Conservation (phyloP, 2,329 filamentous ascomycete genomes). For the Magnaporthiopsis rhizophila region DNA sequence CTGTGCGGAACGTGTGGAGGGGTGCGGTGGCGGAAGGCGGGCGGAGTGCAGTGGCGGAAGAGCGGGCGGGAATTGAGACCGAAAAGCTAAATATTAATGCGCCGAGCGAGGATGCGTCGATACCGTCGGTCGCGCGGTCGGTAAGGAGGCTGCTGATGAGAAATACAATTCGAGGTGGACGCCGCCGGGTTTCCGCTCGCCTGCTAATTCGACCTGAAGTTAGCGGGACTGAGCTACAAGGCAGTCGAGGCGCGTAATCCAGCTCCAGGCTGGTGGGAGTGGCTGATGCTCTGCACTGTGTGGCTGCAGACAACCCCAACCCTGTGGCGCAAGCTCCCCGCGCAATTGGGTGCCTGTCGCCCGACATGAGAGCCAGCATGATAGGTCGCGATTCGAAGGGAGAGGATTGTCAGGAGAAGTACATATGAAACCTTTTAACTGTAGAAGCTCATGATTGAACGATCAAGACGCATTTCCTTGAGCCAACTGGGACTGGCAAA, state of each 20-base stretch:
- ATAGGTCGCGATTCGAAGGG: too few species aligned
- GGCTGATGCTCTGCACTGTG: neutral
- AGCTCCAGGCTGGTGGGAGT: constrained; percentile 4
- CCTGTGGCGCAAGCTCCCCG: neutral
- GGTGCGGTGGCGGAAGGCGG: constrained; percentile 1
- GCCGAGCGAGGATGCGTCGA: neutral
- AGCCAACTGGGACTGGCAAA: neutral
- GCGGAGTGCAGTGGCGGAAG: neutral
- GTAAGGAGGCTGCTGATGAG: constrained; percentile 5
- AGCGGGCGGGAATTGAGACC: neutral
- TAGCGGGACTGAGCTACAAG: constrained; percentile 7
- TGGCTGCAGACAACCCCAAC: neutral
- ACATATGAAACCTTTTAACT: too few species aligned
- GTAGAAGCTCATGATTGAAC: neutral
- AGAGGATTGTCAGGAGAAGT: neutral
- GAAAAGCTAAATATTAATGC: neutral
- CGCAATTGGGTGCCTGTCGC: too few species aligned
- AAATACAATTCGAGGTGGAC: constrained; percentile 5
- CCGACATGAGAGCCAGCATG: too few species aligned
- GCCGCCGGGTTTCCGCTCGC: neutral
- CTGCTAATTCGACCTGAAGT: neutral
- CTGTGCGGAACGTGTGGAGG: constrained; percentile 18
- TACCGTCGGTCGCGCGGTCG: neutral
- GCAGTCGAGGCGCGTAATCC: constrained; percentile 14
- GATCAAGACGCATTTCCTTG: neutral